phyloP scores from a whole-genome alignment of 129 eudicot genomes.

The Helianthus tuberosus region DNA sequence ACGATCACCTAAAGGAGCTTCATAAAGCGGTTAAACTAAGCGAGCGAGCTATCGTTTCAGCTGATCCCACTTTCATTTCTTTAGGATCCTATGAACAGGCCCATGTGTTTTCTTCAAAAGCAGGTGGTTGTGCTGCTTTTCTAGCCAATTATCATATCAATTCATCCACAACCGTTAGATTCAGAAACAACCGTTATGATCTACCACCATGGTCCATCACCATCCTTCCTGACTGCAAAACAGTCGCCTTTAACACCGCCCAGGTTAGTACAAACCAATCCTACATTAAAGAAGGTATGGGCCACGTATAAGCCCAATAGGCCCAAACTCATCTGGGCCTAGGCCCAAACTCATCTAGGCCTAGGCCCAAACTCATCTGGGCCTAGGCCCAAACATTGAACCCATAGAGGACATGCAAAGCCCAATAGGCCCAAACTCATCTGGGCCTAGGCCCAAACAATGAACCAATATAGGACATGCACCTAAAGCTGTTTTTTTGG shows the following conservation, averaged over 20 bases:
- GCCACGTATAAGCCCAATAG: too few relatives aligned
- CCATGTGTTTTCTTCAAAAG: slow-evolving; percentile 56
- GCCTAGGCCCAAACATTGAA: too few relatives aligned
- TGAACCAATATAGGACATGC: too few relatives aligned
- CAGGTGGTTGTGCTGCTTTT: slow-evolving; percentile 84
- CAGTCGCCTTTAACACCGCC: slow-evolving; percentile 71
- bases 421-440: too few relatives aligned
- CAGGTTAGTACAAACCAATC: slow-evolving; percentile 41
- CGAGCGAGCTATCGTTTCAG: slow-evolving; percentile 65
- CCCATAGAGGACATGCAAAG: too few relatives aligned
- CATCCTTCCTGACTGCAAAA: slow-evolving; percentile 86
- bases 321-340: too few relatives aligned
- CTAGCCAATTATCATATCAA: slow-evolving; percentile 69
- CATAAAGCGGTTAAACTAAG: slow-evolving; percentile 71
- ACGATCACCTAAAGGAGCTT: slow-evolving; percentile 74
- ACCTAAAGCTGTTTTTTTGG: background rate
- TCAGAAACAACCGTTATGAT: slow-evolving; percentile 51
- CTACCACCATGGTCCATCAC: slow-evolving; percentile 95
- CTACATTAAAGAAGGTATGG: background rate
- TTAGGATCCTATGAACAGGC: slow-evolving; percentile 84
- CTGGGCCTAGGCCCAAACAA: too few relatives aligned
- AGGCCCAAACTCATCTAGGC: too few relatives aligned
- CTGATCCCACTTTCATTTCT: slow-evolving; percentile 61
- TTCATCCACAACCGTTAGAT: slow-evolving; percentile 54
- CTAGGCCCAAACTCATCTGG: too few relatives aligned